These are phyloP conservation scores for Candida qinlingensis DNA, from an alignment of 805 yeast genomes.

Conservation along the genomic window DNA sequence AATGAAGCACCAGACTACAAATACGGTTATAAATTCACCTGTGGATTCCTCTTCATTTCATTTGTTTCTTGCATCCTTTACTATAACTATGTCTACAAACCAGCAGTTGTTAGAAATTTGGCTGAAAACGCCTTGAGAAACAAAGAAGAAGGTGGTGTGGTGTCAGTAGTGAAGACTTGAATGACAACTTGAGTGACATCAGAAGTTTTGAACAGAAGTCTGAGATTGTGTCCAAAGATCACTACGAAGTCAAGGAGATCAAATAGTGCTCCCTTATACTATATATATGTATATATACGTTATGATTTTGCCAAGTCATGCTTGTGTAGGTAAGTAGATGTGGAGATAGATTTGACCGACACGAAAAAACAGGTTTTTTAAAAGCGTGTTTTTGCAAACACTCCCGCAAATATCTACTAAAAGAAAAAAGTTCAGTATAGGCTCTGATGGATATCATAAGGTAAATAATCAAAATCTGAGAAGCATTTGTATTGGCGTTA, in stretches of 20 bases:
- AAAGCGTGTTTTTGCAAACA: too few species aligned
- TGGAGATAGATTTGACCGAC: too few species aligned
- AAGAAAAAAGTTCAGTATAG: too few species aligned
- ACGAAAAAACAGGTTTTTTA: too few species aligned
- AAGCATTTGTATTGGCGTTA: too few species aligned
- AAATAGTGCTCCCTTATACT: too few species aligned
- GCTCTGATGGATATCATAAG: too few species aligned
- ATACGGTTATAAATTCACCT: conserved; percentile 28
- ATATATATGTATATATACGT: too few species aligned
- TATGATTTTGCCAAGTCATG: too few species aligned
- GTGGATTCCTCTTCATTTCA: not conserved
- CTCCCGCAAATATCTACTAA: too few species aligned
- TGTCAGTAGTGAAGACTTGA: not conserved
- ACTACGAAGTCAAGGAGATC: not conserved
- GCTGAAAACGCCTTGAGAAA: not conserved
- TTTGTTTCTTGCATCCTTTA: not conserved
- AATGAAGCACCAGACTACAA: conserved; percentile 37
- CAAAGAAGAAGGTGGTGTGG: not conserved
- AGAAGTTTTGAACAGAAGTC: not conserved
- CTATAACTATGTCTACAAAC: not conserved
- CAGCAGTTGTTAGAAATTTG: not conserved
- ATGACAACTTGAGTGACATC: not conserved
- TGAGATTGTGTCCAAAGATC: not conserved
- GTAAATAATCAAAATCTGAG: too few species aligned
- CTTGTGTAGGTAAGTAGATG: too few species aligned